Evolutionary conservation across 345 rosid genomes (phyloP).

Genomic region (Boechera stricta): DNA sequence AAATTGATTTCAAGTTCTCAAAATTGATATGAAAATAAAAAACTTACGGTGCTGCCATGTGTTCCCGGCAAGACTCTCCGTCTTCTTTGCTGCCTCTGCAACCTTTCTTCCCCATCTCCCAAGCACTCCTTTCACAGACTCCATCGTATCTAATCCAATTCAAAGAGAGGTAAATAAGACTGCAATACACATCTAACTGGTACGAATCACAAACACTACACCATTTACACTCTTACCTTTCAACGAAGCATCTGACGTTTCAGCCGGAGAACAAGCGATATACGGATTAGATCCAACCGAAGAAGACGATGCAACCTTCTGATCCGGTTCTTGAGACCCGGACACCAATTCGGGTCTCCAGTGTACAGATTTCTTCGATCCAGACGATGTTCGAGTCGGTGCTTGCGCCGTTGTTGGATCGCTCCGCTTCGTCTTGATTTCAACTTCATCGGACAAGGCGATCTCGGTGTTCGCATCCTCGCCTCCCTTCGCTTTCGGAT

Average conservation of each 20-base stretch:
- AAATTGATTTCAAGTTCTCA: too few species aligned
- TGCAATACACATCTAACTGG: neutral
- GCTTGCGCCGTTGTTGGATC: conserved; percentile 35
- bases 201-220: neutral
- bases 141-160: conserved; percentile 58
- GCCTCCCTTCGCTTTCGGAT: conserved; percentile 36
- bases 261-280: conserved; percentile 50
- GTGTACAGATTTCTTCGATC: conserved; percentile 64
- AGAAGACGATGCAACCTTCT: conserved; percentile 26
- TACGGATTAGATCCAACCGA: conserved; percentile 60
- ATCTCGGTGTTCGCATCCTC: conserved; percentile 42
- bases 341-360: conserved; percentile 80
- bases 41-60: conserved; percentile 52
- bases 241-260: conserved; percentile 50
- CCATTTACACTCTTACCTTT: conserved; percentile 51
- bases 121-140: conserved; percentile 55
- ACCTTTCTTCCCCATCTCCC: conserved; percentile 59
- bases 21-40: neutral
- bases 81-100: conserved; percentile 66
- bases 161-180: neutral
- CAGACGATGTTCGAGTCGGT: conserved; percentile 45
- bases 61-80: conserved; percentile 70
- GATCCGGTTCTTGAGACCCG: conserved; percentile 51
- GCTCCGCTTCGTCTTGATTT: conserved; percentile 38
- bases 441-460: conserved; percentile 45